Percentiles rank a stretch among this genome's conserved stretches.
These are phyloP conservation scores for Didymella exigua DNA, from an alignment of 2,329 filamentous ascomycete species.

Conservation along the genomic window DNA sequence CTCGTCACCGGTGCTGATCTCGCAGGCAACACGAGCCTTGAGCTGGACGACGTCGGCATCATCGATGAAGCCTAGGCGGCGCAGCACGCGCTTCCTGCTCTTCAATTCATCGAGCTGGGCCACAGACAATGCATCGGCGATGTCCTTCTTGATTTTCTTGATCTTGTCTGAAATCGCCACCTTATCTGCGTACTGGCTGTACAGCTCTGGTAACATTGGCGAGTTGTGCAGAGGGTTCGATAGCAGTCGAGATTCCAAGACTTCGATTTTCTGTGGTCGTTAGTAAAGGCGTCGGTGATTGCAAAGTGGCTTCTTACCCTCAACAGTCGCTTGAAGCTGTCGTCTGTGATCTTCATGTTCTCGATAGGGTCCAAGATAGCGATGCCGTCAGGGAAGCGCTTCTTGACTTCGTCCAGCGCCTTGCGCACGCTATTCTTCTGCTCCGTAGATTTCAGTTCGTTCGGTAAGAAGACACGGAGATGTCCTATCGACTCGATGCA, in stretches of 20 bases:
- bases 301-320: constrained; percentile 52
- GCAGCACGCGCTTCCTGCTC: constrained; percentile 90
- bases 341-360: constrained; percentile 93
- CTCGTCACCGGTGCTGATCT: constrained; percentile 97
- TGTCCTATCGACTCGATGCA: constrained; percentile 86
- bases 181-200: constrained; percentile 85
- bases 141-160: constrained; percentile 86
- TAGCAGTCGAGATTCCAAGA: constrained; percentile 86
- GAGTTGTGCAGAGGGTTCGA: constrained; percentile 92
- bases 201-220: constrained; percentile 79
- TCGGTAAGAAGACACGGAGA: constrained; percentile 80
- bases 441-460: constrained; percentile 71
- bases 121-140: constrained; percentile 81
- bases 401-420: constrained; percentile 76
- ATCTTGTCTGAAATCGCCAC: constrained; percentile 76
- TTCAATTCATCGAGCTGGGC: constrained; percentile 96
- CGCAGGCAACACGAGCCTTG: constrained; percentile 95
- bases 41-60: constrained; percentile 94
- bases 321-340: constrained; percentile 89
- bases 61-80: constrained; percentile 93
- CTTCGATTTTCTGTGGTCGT: constrained; percentile 80
- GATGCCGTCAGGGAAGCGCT: constrained; percentile 89
- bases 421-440: constrained; percentile 72
- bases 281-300: constrained; percentile 1
- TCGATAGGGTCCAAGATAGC: constrained; percentile 90